A percentile compares a stretch with the other conserved stretches of the same genome.
These are phyloP conservation scores for Pseudogymnoascus pannorum DNA, from an alignment of 2,329 filamentous ascomycete genomes.

Conservation along the genomic window DNA sequence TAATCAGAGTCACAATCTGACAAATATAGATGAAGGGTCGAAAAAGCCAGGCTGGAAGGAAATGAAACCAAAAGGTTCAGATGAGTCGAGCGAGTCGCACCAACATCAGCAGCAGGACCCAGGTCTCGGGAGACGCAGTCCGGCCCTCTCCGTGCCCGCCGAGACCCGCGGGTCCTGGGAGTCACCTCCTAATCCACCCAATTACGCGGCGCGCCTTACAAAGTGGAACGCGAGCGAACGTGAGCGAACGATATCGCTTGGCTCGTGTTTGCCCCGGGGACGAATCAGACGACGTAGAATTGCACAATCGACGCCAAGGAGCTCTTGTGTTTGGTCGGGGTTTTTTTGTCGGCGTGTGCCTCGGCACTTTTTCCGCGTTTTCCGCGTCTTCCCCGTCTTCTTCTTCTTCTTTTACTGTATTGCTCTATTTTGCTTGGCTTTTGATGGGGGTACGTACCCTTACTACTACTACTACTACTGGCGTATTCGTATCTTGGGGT, in stretches of 20 bases:
- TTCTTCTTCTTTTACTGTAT: no score
- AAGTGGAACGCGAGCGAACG: background rate
- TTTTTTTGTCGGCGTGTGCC: background rate
- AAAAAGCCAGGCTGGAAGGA: background rate
- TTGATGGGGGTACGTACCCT: background rate
- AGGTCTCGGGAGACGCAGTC: background rate
- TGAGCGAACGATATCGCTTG: background rate
- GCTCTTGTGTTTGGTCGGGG: no score
- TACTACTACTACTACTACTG: background rate
- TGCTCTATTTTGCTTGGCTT: background rate
- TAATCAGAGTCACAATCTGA: background rate
- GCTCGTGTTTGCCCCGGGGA: background rate
- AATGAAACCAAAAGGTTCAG: background rate
- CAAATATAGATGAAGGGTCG: background rate
- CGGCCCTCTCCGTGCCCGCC: background rate
- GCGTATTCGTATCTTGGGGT: background rate
- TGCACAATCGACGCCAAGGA: background rate
- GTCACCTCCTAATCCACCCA: background rate
- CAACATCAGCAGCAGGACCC: no score
- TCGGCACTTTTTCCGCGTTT: background rate
- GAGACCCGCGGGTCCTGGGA: background rate
- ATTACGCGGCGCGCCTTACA: background rate
- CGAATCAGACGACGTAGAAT: background rate
- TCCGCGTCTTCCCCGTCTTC: no score
- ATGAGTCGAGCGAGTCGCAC: background rate